Evolutionary conservation across 1,139 yeast species (phyloP), one percentile per base, ranked within the genome.

Genomic region (Saccharomyces hybrid): DNA sequence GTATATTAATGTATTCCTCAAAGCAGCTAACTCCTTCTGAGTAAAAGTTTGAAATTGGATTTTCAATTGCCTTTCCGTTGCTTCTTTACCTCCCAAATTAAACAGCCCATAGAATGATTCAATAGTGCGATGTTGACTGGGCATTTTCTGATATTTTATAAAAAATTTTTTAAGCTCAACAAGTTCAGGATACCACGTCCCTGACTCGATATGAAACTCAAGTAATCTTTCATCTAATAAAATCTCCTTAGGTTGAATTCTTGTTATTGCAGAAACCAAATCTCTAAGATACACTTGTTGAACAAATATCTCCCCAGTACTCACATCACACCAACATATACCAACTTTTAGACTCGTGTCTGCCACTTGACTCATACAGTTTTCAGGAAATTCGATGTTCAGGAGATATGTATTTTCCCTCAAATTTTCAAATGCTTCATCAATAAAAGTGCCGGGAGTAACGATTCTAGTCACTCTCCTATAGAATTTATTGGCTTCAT

Each of bases 361-460:
- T 0, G 80, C 74, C 0, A 78, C 72, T 14, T 73, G 71, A 38
- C 68, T 66, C 48, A 76, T 70, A 50, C 76, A 70, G 55, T 73
- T 74, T 13, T 76, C 74, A 0, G 89, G 87, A 49, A 86, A 75
- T 5, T 80, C 77, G 11, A 91, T 74, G 3, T 90, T 80, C 46
- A 86, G 74, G 41, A 91, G 72, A 65, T 77, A 90, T 64, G 90
- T 89, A 61, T 87, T 86, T 52, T 80, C 78, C 58, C 81, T 81
- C 57, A 81, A 82, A 64, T 90, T 86, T 61, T 93, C 74, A 59
- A 91, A 85, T 0, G 88, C 82, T 62, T 93, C 98, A 63, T 89
- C 96, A 11, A 91, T 80, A 51, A 93, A 78, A 0, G 98, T 93
- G 1, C 99, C 99, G 0, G 98, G 97, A 0, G 97, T 85, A 1